These are phyloP conservation scores for Podila minutissima DNA, from an alignment of 192 early-diverging fungal species.

Conservation along the genomic window DNA sequence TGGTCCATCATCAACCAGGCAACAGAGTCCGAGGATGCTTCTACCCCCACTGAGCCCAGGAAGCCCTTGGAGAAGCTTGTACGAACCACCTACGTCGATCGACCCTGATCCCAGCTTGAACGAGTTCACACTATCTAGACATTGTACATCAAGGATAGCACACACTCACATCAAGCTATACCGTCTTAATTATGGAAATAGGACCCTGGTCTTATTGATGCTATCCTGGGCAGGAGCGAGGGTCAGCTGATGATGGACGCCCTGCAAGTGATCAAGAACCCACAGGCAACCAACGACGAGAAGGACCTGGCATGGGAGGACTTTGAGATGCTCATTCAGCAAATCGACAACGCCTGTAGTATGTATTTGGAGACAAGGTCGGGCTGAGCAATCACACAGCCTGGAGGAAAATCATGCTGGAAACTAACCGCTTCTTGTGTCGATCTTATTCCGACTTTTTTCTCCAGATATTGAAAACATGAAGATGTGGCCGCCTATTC, in stretches of 20 bases:
- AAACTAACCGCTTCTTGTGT: neutral
- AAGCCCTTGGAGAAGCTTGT: slow-evolving; percentile 48
- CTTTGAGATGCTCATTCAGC: slow-evolving; percentile 78
- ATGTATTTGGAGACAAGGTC: neutral
- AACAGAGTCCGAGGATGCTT: slow-evolving; percentile 75
- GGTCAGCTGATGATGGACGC: slow-evolving; percentile 89
- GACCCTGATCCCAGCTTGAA: too few species aligned
- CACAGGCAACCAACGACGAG: slow-evolving; percentile 67
- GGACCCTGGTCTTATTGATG: slow-evolving; percentile 91
- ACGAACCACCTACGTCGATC: neutral
- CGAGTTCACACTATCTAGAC: too few species aligned
- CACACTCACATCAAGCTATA: slow-evolving; percentile 13
- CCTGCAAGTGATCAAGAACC: slow-evolving; percentile 71
- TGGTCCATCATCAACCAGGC: slow-evolving; percentile 84
- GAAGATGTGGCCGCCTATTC: slow-evolving; percentile 85
- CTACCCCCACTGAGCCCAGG: slow-evolving; percentile 38
- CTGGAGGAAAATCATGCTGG: too few species aligned
- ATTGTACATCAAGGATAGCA: too few species aligned
- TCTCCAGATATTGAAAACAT: slow-evolving; percentile 84
- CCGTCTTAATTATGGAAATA: neutral
- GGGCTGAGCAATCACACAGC: too few species aligned
- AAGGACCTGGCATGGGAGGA: slow-evolving; percentile 90
- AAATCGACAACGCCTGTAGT: slow-evolving; percentile 42
- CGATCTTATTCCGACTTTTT: neutral
- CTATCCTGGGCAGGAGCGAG: slow-evolving; percentile 93